A percentile compares a stretch with the other conserved stretches of the same genome.
These are phyloP conservation scores for Lasiosphaeria hispida DNA, from an alignment of 495 filamentous ascomycete genomes.

Conservation along the genomic window DNA sequence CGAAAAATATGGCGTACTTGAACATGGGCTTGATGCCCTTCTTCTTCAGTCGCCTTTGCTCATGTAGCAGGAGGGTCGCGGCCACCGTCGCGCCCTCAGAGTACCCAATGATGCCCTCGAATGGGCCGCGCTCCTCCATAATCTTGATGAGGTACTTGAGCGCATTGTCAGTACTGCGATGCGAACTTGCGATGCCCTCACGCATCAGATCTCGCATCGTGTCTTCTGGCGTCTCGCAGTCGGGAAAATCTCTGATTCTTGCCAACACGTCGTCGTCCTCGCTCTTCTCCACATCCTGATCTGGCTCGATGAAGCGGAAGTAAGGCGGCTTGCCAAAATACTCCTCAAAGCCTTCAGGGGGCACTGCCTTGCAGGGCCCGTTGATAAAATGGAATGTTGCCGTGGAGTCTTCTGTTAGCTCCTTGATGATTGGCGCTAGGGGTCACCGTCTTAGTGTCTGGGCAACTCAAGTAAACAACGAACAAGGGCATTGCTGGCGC, in stretches of 20 bases:
- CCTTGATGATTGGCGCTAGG: constrained; percentile 46
- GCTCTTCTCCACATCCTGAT: constrained; percentile 38
- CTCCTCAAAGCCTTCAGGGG: constrained; percentile 50
- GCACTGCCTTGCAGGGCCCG: constrained; percentile 45
- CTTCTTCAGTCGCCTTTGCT: constrained; percentile 45
- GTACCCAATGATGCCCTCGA: constrained; percentile 57
- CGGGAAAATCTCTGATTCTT: constrained; percentile 50
- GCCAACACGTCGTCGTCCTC: constrained; percentile 46
- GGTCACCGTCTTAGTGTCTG: not conserved
- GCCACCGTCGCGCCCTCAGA: constrained; percentile 62
- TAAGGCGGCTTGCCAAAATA: constrained; percentile 52
- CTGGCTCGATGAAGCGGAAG: constrained; percentile 50
- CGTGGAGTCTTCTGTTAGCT: constrained; percentile 43
- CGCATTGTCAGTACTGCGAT: constrained; percentile 40
- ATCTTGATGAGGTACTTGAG: constrained; percentile 45
- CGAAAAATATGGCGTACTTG: constrained; percentile 57
- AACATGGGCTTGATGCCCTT: constrained; percentile 47
- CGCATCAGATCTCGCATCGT: constrained; percentile 52
- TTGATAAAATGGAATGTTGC: constrained; percentile 48
- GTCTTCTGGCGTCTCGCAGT: constrained; percentile 46
- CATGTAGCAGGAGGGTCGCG: constrained; percentile 53
- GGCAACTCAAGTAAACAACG: not conserved
- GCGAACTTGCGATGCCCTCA: constrained; percentile 44
- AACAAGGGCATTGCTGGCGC: not conserved
- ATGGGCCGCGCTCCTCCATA: constrained; percentile 51